A percentile compares a stretch with the other conserved stretches of the same genome.
These are phyloP conservation scores for Arachnopeziza araneosa DNA, from an alignment of 2,329 filamentous ascomycete species.

Conservation along the genomic window DNA sequence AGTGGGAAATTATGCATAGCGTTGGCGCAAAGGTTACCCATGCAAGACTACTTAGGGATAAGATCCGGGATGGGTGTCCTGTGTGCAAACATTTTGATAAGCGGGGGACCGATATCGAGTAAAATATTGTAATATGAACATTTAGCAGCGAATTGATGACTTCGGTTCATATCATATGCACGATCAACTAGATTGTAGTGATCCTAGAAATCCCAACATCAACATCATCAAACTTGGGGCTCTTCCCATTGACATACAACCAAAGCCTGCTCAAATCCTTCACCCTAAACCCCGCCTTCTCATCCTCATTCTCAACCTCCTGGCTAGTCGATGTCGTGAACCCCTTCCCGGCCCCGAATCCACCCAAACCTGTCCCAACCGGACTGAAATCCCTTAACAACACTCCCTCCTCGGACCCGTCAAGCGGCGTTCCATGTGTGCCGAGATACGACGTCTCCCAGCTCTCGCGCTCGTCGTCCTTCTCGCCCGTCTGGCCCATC, in stretches of 20 bases:
- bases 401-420: slow-evolving; percentile 16
- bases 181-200: slow-evolving; percentile 10
- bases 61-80: slow-evolving; percentile 60
- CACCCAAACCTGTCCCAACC: slow-evolving; percentile 1
- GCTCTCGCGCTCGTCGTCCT: slow-evolving; percentile 41
- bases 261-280: slow-evolving; percentile 58
- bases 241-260: slow-evolving; percentile 54
- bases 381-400: slow-evolving; percentile 23
- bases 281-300: slow-evolving; percentile 39
- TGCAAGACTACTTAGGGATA: slow-evolving; percentile 70
- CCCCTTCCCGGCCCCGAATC: slow-evolving; percentile 2
- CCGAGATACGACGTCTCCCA: slow-evolving; percentile 36
- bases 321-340: not conserved
- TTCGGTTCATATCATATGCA: not conserved
- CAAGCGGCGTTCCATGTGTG: slow-evolving; percentile 8
- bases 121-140: not conserved
- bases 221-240: slow-evolving; percentile 23
- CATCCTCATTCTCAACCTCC: slow-evolving; percentile 1
- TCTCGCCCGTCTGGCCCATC: slow-evolving; percentile 31
- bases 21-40: slow-evolving; percentile 85
- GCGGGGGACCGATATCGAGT: not conserved
- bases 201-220: slow-evolving; percentile 21
- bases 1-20: slow-evolving; percentile 48
- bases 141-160: not conserved
- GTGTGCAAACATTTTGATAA: slow-evolving; percentile 37